Conservation (phyloP, 1,139 yeast species). For the Lodderomyces parapsilosis region DNA sequence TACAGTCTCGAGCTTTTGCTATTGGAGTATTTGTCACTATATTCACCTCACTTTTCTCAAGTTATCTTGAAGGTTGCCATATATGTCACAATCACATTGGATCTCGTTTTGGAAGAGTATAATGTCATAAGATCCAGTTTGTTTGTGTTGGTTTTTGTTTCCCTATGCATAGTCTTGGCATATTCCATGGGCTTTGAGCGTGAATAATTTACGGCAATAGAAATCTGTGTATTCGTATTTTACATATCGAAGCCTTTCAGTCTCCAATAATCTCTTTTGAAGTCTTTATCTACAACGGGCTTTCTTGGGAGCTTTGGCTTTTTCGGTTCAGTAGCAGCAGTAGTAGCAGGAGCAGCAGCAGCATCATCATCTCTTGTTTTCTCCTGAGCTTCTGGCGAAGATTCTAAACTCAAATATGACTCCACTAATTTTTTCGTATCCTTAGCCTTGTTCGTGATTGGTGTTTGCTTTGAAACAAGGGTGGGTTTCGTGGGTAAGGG, state of each 20-base stretch:
- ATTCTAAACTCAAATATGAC: constrained; percentile 25
- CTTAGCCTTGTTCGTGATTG: constrained; percentile 14
- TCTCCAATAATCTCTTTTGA: constrained; percentile 42
- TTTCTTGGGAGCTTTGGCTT: constrained; percentile 15
- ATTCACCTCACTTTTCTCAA: constrained; percentile 9
- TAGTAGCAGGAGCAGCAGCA: constrained; percentile 13
- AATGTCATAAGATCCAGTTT: constrained; percentile 7
- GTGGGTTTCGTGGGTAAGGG: background rate
- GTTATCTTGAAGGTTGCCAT: constrained; percentile 9
- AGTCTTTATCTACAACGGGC: constrained; percentile 30
- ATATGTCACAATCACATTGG: constrained; percentile 7
- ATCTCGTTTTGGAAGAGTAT: constrained; percentile 5
- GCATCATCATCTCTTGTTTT: constrained; percentile 14
- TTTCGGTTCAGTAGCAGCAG: constrained; percentile 14
- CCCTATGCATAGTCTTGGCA: constrained; percentile 8
- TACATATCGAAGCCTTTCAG: constrained; percentile 43
- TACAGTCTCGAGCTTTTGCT: constrained; percentile 12
- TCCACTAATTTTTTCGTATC: constrained; percentile 26
- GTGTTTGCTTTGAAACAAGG: constrained; percentile 7
- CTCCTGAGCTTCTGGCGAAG: constrained; percentile 18
- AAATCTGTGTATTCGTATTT: background rate
- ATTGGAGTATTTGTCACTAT: constrained; percentile 13
- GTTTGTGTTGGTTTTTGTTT: constrained; percentile 9
- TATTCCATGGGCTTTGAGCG: constrained; percentile 4
- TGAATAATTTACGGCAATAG: background rate